Conservation (phyloP, 345 rosid genomes). For the Moringa oleifera region DNA sequence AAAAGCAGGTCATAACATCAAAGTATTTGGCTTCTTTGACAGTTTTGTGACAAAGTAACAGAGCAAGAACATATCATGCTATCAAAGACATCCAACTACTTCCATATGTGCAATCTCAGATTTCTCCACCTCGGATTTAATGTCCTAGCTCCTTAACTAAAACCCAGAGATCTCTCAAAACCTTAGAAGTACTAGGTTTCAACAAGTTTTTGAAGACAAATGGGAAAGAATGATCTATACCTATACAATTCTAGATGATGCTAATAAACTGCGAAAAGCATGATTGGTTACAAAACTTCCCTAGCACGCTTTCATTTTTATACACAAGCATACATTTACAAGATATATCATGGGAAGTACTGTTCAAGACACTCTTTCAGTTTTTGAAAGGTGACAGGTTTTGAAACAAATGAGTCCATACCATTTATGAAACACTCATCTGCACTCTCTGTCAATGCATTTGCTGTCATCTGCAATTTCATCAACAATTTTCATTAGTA, state of each 20-base stretch:
- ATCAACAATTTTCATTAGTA: neutral
- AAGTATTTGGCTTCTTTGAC: too few species aligned
- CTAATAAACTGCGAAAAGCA: slow-evolving; percentile 21
- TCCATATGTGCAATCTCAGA: neutral
- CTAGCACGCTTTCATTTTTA: slow-evolving; percentile 34
- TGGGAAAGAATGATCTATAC: slow-evolving; percentile 8
- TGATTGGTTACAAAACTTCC: slow-evolving; percentile 51
- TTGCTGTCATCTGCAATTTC: slow-evolving; percentile 85
- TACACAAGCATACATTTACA: slow-evolving; percentile 39
- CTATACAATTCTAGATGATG: slow-evolving; percentile 29
- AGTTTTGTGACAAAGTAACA: too few species aligned
- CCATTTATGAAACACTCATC: slow-evolving; percentile 90
- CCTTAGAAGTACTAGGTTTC: neutral
- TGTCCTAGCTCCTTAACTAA: slow-evolving; percentile 3
- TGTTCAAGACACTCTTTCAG: slow-evolving; percentile 66
- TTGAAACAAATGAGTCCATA: slow-evolving; percentile 90
- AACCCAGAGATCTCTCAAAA: slow-evolving; percentile 1
- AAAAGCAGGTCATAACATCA: too few species aligned
- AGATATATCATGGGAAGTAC: slow-evolving; percentile 37
- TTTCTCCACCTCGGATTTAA: neutral
- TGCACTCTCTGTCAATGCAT: slow-evolving; percentile 82
- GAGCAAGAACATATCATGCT: neutral
- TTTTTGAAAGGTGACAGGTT: slow-evolving; percentile 83
- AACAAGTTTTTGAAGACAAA: neutral
- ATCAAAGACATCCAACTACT: neutral